phyloP scores from a whole-genome alignment of 2,329 filamentous ascomycete species.

The Didymella pinodella region DNA sequence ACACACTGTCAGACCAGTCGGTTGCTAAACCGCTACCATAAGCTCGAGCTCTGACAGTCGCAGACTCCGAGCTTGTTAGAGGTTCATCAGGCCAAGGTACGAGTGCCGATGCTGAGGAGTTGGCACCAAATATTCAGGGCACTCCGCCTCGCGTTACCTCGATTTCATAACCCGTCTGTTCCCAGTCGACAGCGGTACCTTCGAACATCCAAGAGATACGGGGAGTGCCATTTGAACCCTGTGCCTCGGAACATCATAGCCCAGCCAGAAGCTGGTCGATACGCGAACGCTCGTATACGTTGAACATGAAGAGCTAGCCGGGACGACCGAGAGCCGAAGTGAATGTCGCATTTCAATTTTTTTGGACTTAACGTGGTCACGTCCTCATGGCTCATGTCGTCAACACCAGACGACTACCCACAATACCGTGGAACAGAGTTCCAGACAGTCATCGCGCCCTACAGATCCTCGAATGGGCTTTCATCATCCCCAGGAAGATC shows the following conservation, averaged over 20 bases:
- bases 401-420: background rate
- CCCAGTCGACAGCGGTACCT: background rate
- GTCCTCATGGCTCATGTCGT: background rate
- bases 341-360: background rate
- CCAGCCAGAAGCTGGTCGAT: background rate
- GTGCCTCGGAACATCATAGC: background rate
- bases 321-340: background rate
- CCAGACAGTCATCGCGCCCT: background rate
- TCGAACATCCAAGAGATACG: background rate
- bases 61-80: too few relatives aligned
- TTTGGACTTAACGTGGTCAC: background rate
- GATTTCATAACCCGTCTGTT: background rate
- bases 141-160: too few relatives aligned
- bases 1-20: too few relatives aligned
- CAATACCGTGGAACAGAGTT: background rate
- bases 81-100: too few relatives aligned
- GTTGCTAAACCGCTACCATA: too few relatives aligned
- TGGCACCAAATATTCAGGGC: too few relatives aligned
- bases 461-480: background rate
- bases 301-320: background rate
- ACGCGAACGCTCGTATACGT: background rate
- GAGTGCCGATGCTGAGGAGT: too few relatives aligned
- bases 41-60: too few relatives aligned
- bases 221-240: background rate
- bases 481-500: background rate